Base-by-base conservation (phyloP, 2,329 filamentous ascomycete genomes). In the Blastomyces parvus region DNA sequence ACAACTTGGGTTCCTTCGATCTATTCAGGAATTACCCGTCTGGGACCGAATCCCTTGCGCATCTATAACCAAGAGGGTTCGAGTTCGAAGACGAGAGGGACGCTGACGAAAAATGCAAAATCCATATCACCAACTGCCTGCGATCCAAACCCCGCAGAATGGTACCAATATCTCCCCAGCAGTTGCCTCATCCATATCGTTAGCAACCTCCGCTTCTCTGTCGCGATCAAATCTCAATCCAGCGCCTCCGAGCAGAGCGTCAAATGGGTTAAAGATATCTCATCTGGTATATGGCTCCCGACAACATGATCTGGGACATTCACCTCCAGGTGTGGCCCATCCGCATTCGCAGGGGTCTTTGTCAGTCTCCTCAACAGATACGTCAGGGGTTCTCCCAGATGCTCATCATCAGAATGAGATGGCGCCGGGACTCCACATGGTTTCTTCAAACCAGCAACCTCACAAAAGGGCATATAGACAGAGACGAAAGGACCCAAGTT, bases 391-490 rank as follows among this genome's bases (percentile, higher is more conserved):
- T 50, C 67, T 73, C 60, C 74, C 67, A 50, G 80, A 75, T 67
- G 70, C 67, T 27, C 69, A 67, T 33, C 65, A 68, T 63, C 64
- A 77, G 70, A 66, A 77, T 76, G 69, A 80, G 70, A 63, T 79
- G 68, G 64, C 72, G 19, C 40, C 72, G 19, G 69, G 62, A 46
- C 61, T 69, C 62, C 74, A 75, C 63, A 69, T 74, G 38, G 71
- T 72, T 36, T 75, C 79, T 30, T 79, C 82, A 46, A 82, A 81
- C 69, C 74, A 84, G 67, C 88, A 89, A 69, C 84, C 88, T 40
- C 91, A 96, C 75, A 97, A 97, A 76, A 83, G 94, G 72, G 93
- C 94, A 2, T 99, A 97, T 78, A 86, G 94, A 30, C 94, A 99
- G 75, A 83, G 94, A 68, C 85, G 94, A 69, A 99, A 99, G 74